Evolutionary conservation across 495 filamentous ascomycete genomes (phyloP), one percentile per base, ranked within the genome.

Genomic region (Hypoxylon intermedium): DNA sequence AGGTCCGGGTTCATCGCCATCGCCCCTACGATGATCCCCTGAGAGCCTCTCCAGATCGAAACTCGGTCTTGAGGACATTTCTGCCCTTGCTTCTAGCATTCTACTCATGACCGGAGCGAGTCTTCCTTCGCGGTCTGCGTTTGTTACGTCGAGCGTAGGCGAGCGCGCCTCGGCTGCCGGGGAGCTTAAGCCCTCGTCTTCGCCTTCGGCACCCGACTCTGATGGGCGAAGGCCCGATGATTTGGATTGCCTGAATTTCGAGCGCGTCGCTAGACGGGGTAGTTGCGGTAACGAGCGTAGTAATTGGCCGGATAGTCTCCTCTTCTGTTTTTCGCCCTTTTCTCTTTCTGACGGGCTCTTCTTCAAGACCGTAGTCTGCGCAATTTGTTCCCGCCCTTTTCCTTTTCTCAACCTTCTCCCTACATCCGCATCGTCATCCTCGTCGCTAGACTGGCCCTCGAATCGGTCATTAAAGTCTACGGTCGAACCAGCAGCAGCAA

Each of bases 401-500:
- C 51, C 41, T 41, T 69, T 53, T 13, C 51, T 45, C 13, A 44
- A 36, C 43, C 50, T 58, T 6, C 71, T 68, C 15, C 51, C 44
- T 2, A 20, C 41, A 6, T 80, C 68, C 6, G 75, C 73, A 6
- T 85, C 87, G 12, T 82, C 86, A 28, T 90, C 88, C 51, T 92
- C 92, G 55, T 93, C 93, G 53, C 90, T 93, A 26, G 85, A 88
- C 34, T 84, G 84, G 23, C 86, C 88, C 60, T 94, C 89, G 69
- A 96, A 94, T 28, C 89, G 83, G 47, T 88, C 82, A 70, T 88
- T 85, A 69, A 93, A 90, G 69, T 93, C 88, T 16, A 87, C 86
- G 42, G 83, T 84, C 48, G 89, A 90, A 5, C 91, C 91, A 33
- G 91, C 92, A n/a, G 91, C 89, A 12, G 93, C 90, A 58, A 98